phyloP scores from a whole-genome alignment of 257 asterid species.

The Buddleja alternifolia region DNA sequence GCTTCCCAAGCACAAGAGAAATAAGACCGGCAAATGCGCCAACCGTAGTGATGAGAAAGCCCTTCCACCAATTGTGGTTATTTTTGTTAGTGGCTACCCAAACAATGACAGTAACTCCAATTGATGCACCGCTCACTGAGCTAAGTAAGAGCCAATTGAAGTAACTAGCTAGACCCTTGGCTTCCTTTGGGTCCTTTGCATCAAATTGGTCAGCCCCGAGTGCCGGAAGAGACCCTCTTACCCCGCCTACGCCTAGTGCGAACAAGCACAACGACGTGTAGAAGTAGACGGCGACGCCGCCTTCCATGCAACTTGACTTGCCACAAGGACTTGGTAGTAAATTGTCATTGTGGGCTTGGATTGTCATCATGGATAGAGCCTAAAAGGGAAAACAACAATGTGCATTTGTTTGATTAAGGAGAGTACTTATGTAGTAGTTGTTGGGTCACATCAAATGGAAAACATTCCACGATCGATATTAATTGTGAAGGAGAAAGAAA shows the following conservation, averaged over 20 bases:
- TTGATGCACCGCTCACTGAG: conserved; percentile 49
- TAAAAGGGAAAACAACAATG: conserved; percentile 15
- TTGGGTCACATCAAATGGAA: conserved; percentile 36
- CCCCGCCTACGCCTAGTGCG: conserved; percentile 80
- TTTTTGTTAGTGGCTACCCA: conserved; percentile 62
- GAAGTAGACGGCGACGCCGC: conserved; percentile 60
- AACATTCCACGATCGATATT: conserved; percentile 36
- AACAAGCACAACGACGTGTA: conserved; percentile 57
- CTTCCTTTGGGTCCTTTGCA: conserved; percentile 57
- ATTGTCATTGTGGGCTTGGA: conserved; percentile 63
- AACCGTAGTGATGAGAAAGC: conserved; percentile 58
- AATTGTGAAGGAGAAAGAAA: too few relatives aligned
- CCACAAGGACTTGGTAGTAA: conserved; percentile 70
- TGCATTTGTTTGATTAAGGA: neutral
- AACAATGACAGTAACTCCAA: conserved; percentile 81
- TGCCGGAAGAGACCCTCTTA: conserved; percentile 74
- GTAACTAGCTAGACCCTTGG: conserved; percentile 73
- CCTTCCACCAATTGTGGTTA: conserved; percentile 80
- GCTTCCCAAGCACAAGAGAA: conserved; percentile 52
- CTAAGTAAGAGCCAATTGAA: conserved; percentile 78
- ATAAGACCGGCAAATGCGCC: conserved; percentile 44
- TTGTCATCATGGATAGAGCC: conserved; percentile 79
- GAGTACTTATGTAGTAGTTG: conserved; percentile 20
- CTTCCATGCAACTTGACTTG: conserved; percentile 59
- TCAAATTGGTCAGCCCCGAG: conserved; percentile 92